Evolutionary conservation across 208 protist genomes (phyloP).

Genomic region (Blechomonas ayalai): DNA sequence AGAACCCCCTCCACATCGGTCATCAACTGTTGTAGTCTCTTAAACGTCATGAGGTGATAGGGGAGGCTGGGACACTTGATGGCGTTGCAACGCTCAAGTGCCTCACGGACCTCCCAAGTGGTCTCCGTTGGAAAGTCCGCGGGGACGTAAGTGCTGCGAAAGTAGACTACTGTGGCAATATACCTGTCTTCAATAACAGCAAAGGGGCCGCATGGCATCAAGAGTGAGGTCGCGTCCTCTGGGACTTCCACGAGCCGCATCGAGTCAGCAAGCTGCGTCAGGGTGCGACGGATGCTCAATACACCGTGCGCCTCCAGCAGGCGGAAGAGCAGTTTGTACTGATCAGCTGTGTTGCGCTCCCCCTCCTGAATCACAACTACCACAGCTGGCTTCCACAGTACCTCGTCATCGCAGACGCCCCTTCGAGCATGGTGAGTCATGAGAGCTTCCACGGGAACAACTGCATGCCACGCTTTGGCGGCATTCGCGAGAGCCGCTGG

Average conservation of each 20-base stretch:
- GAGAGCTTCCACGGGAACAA: neutral
- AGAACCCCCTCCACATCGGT: conserved; percentile 58
- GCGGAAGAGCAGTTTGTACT: conserved; percentile 76
- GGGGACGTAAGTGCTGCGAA: conserved; percentile 91
- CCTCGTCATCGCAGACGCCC: conserved; percentile 5
- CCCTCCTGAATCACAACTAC: conserved; percentile 89
- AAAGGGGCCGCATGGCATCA: conserved; percentile 27
- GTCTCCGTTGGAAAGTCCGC: conserved; percentile 74
- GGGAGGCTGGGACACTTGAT: conserved; percentile 94
- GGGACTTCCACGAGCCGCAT: conserved; percentile 28
- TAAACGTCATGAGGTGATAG: conserved; percentile 93
- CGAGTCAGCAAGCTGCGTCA: conserved; percentile 57
- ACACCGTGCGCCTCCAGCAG: conserved; percentile 77
- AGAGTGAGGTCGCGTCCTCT: neutral
- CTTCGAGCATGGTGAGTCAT: conserved; percentile 4
- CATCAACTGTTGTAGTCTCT: conserved; percentile 94
- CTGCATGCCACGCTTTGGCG: conserved; percentile 22
- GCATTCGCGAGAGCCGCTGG: conserved; percentile 36
- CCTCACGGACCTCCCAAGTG: conserved; percentile 69
- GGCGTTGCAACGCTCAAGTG: conserved; percentile 73
- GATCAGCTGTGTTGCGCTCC: conserved; percentile 93
- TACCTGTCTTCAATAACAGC: conserved; percentile 53
- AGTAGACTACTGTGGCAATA: conserved; percentile 86
- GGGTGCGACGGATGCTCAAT: conserved; percentile 73
- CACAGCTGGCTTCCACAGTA: conserved; percentile 44